Evolutionary conservation across 441 rosid genomes (phyloP), one percentile per base, ranked within the genome.

Genomic region (Viola pubescens): DNA sequence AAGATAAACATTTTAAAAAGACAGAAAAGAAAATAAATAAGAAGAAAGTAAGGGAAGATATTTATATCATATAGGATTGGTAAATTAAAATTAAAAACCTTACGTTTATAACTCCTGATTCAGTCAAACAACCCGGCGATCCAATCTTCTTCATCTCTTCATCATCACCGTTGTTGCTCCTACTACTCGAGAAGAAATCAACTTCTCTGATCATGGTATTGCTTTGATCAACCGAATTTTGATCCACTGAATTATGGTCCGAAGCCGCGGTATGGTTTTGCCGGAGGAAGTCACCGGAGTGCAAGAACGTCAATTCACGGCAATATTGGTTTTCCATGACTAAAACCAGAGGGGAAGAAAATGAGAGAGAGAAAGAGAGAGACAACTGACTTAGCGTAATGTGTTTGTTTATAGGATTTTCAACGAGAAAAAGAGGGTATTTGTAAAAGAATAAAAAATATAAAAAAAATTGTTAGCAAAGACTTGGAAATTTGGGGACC

Each of bases 161-260:
- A 49, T 64, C 80, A 48, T 64, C 81, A 51, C 50, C 62, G 14
- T 37, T 48, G 12, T 4, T 8, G 7, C 7, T 55, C 48, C 62
- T 71, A 12, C 70, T 72, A 3, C 58, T 52, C 0, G 84, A 79
- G 54, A 90, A 90, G 87, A 90, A 90, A 76, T 90, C 94, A 53
- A 84, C 70, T 77, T 86, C 91, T 79, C 78, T 75, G 64, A 86
- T 79, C 39, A 70, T 63, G n/a, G 77, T 68, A 46, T 69, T 68
- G 9, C 45, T 58, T 19, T 54, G 57, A 64, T 58, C 73, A 42
- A 50, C 11, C 6, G 67, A 39, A 39, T 9, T 26, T 7, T 43
- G 41, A 11, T 70, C 65, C 4, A 58, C 40, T 9, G 34, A 39
- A 43, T 43, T 6, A 0, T 48, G 42, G 59, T 65, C 68, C 4